These are phyloP conservation scores for Endoconidiophora polonica DNA, from an alignment of 2,329 filamentous ascomycete genomes.

Conservation along the genomic window DNA sequence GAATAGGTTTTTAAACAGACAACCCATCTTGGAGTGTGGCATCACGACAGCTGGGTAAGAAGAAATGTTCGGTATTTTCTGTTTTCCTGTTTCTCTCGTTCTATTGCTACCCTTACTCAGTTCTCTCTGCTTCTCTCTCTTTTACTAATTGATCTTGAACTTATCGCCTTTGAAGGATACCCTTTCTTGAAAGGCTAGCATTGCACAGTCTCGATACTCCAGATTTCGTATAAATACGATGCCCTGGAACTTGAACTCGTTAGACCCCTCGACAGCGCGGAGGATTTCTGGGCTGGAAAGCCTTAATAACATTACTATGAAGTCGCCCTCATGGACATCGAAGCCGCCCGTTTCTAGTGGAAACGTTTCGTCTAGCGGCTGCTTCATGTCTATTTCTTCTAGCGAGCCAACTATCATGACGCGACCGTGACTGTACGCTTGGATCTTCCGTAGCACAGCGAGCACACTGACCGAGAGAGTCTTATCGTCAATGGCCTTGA, in stretches of 20 bases:
- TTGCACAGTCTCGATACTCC: conserved; percentile 1
- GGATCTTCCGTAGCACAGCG: neutral
- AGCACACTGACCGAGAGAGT: too few species aligned
- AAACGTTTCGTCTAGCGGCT: neutral
- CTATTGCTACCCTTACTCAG: too few species aligned
- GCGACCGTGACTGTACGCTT: neutral
- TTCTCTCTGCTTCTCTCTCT: too few species aligned
- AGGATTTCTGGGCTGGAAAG: neutral
- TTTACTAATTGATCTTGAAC: neutral
- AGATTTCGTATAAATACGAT: neutral
- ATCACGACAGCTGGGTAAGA: too few species aligned
- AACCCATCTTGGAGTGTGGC: too few species aligned
- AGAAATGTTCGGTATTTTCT: too few species aligned
- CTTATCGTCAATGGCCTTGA: too few species aligned
- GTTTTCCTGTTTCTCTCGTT: too few species aligned
- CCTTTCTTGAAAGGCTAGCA: neutral
- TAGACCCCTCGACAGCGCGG: neutral
- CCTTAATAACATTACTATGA: conserved; percentile 2
- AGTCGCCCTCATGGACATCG: conserved; percentile 4
- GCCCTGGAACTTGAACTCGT: neutral
- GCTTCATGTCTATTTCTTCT: neutral
- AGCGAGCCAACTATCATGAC: neutral
- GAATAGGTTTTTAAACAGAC: too few species aligned
- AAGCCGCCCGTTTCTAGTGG: neutral
- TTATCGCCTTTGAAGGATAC: neutral